Evolutionary conservation across 2,329 filamentous ascomycete species (phyloP).

Genomic region (Nothophoma quercina): DNA sequence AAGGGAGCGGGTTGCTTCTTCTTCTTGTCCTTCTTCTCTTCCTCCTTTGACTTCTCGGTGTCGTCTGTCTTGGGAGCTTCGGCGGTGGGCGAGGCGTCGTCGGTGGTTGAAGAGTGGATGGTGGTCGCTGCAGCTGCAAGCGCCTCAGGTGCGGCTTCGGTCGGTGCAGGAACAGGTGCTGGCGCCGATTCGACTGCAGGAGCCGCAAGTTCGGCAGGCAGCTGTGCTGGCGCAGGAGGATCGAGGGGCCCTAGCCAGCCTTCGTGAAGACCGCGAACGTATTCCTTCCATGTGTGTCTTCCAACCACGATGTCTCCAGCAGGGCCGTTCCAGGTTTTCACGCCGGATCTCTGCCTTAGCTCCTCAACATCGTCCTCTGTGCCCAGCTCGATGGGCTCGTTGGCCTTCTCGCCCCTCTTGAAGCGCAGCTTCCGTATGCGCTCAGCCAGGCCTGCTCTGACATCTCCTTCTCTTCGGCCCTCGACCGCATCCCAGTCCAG

Average conservation of each 20-base stretch:
- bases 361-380: conserved; percentile 68
- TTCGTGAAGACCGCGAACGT: conserved; percentile 90
- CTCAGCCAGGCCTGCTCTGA: conserved; percentile 85
- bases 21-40: conserved; percentile 56
- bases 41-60: conserved; percentile 44
- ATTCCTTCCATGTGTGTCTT: conserved; percentile 96
- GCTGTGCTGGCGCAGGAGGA: conserved; percentile 55
- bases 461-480: conserved; percentile 89
- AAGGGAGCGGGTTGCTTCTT: conserved; percentile 69
- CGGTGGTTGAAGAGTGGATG: conserved; percentile 23
- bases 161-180: conserved; percentile 10
- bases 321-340: conserved; percentile 75
- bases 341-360: conserved; percentile 70
- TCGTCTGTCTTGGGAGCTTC: conserved; percentile 37
- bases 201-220: conserved; percentile 32
- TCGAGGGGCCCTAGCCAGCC: conserved; percentile 91
- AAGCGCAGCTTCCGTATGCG: conserved; percentile 74
- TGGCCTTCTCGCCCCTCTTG: conserved; percentile 63
- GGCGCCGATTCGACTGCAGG: conserved; percentile 18
- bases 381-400: conserved; percentile 55
- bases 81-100: conserved; percentile 49
- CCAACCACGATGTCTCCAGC: conserved; percentile 89
- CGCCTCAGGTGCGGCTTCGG: conserved; percentile 23
- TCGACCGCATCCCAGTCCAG: conserved; percentile 97
- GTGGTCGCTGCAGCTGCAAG: conserved; percentile 19